Conservation (phyloP, 208 protist genomes). For the Wallacemonas sp. region DNA sequence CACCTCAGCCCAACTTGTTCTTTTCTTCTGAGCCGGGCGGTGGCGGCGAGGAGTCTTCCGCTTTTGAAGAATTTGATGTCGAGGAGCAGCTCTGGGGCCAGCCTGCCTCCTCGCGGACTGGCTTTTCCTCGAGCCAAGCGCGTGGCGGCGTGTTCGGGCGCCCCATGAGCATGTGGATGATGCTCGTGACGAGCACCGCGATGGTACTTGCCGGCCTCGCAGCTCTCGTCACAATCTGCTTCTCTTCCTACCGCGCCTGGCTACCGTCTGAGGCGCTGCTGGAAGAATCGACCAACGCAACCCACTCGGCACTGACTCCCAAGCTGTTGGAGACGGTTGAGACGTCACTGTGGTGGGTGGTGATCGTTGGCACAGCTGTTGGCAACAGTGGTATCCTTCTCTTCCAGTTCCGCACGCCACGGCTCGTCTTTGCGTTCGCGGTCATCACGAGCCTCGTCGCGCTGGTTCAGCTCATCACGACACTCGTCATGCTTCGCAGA, state of each 20-base stretch:
- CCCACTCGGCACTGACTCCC: background rate
- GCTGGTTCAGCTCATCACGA: background rate
- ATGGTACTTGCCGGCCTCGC: background rate
- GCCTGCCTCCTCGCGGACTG: background rate
- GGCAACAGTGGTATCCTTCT: background rate
- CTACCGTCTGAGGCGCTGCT: background rate
- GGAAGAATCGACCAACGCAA: background rate
- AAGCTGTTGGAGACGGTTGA: background rate
- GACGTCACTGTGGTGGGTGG: constrained; percentile 5
- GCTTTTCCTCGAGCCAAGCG: background rate
- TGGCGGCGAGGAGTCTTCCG: background rate
- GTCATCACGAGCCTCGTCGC: background rate
- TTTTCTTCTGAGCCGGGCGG: background rate
- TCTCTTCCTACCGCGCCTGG: constrained; percentile 1
- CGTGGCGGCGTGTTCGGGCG: background rate
- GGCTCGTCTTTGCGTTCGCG: background rate
- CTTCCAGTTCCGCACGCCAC: background rate
- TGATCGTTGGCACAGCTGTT: background rate
- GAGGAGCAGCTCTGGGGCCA: constrained; percentile 4
- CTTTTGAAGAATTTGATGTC: constrained; percentile 6
- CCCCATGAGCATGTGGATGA: constrained; percentile 2
- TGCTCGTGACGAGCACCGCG: background rate
- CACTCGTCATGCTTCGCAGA: background rate
- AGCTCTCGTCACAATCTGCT: background rate
- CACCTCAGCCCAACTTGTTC: background rate